Percentiles rank a stretch among this genome's conserved stretches.
Evolutionary conservation across 169 alveolate genomes (phyloP).

Genomic region (Eimeria tenella): DNA sequence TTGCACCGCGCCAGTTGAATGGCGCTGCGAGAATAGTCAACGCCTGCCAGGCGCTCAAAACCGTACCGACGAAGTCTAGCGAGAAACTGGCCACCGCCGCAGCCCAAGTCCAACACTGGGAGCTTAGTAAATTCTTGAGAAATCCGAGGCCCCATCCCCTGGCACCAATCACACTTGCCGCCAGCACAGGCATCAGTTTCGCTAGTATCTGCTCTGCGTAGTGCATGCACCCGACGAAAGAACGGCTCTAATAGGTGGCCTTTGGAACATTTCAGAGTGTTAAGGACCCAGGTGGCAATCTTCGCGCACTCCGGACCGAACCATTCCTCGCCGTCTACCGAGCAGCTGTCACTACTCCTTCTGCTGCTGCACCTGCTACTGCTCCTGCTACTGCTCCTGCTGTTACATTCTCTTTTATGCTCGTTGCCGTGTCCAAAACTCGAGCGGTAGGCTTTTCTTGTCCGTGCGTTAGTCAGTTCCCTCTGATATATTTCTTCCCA

Average conservation of each 20-base stretch:
- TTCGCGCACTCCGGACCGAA: constrained; percentile 72
- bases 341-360: constrained; percentile 2
- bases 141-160: constrained; percentile 20
- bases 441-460: constrained; percentile 17
- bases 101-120: constrained; percentile 68
- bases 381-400: constrained; percentile 9
- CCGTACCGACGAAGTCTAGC: constrained; percentile 71
- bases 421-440: not conserved
- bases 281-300: constrained; percentile 49
- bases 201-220: not conserved
- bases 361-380: constrained; percentile 51
- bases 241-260: constrained; percentile 3
- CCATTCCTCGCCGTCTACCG: constrained; percentile 75
- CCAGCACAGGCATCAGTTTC: not conserved
- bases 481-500: constrained; percentile 61
- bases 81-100: constrained; percentile 73
- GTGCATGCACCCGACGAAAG: constrained; percentile 17
- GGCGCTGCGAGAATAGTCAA: constrained; percentile 65
- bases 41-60: constrained; percentile 59
- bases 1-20: constrained; percentile 57
- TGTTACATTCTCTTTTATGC: not conserved
- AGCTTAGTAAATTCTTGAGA: not conserved
- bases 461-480: not conserved
- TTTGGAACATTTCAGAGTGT: not conserved
- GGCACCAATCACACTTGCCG: constrained; percentile 31